phyloP scores from a whole-genome alignment of 1,284 basidiomycete genomes.

The Trichosporon sp. region DNA sequence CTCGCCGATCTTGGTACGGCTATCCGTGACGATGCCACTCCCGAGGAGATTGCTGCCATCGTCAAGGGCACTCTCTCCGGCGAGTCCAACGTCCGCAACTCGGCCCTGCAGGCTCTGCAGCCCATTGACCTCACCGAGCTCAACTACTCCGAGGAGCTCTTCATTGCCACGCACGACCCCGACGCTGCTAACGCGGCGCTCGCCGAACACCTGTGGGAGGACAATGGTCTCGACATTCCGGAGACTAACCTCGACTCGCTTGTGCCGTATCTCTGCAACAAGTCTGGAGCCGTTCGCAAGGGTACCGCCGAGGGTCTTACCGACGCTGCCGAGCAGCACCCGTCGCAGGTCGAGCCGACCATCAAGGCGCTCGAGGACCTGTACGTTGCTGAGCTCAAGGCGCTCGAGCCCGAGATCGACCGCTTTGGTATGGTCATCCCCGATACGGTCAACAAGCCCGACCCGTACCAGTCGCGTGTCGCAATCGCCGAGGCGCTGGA shows the following conservation, averaged over 20 bases:
- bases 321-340: constrained; percentile 75
- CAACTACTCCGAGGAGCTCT: constrained; percentile 87
- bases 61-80: constrained; percentile 77
- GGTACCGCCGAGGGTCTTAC: constrained; percentile 75
- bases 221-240: constrained; percentile 89
- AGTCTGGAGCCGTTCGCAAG: constrained; percentile 76
- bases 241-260: constrained; percentile 70
- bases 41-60: constrained; percentile 68
- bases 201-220: constrained; percentile 87
- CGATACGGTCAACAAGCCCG: constrained; percentile 82
- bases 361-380: constrained; percentile 65
- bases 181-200: constrained; percentile 89
- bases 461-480: constrained; percentile 85
- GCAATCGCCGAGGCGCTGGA: constrained; percentile 76
- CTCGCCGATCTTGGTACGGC: constrained; percentile 83
- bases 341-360: constrained; percentile 65
- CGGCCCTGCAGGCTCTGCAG: constrained; percentile 88
- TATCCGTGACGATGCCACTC: constrained; percentile 68
- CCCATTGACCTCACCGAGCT: constrained; percentile 92
- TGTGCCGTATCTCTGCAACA: constrained; percentile 73
- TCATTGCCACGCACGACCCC: constrained; percentile 86
- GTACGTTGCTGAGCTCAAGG: constrained; percentile 85
- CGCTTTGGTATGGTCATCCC: constrained; percentile 92
- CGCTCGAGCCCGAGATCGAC: constrained; percentile 86
- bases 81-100: constrained; percentile 85